Conservation (phyloP, 2,329 filamentous ascomycete genomes). For the Fusarium newnesense region DNA sequence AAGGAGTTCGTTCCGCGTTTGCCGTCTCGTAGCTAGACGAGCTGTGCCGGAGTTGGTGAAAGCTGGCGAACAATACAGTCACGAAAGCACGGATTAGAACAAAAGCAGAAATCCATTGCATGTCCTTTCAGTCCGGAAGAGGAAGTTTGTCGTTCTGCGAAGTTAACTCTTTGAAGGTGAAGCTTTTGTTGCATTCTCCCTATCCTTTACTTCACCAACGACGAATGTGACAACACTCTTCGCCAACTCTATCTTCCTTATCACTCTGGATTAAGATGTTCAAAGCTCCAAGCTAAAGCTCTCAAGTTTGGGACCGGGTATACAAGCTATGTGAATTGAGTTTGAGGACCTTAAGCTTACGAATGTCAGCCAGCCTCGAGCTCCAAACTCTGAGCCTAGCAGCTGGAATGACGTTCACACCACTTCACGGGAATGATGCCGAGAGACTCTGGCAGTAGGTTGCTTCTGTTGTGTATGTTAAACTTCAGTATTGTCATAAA, state of each 20-base stretch:
- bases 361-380: not conserved
- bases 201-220: not conserved
- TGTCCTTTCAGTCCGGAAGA: not conserved
- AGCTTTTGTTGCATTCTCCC: not conserved
- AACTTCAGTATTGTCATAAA: not conserved
- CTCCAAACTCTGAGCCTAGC: not conserved
- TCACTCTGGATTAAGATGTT: rapidly evolving
- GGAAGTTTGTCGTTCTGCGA: rapidly evolving
- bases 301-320: rapidly evolving
- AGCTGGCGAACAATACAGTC: not conserved
- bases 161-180: not conserved
- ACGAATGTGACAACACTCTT: not conserved
- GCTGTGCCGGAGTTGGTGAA: not conserved
- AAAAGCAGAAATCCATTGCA: not conserved
- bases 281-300: not conserved
- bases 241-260: not conserved
- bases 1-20: not conserved
- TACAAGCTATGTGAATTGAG: not conserved
- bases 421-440: not conserved
- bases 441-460: too few relatives aligned
- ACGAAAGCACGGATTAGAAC: not conserved
- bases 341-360: not conserved
- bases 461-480: not conserved
- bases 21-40: rapidly evolving
- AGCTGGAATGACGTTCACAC: not conserved